Evolutionary conservation across 2,329 filamentous ascomycete genomes (phyloP).

Genomic region (Gyromitra esculenta): DNA sequence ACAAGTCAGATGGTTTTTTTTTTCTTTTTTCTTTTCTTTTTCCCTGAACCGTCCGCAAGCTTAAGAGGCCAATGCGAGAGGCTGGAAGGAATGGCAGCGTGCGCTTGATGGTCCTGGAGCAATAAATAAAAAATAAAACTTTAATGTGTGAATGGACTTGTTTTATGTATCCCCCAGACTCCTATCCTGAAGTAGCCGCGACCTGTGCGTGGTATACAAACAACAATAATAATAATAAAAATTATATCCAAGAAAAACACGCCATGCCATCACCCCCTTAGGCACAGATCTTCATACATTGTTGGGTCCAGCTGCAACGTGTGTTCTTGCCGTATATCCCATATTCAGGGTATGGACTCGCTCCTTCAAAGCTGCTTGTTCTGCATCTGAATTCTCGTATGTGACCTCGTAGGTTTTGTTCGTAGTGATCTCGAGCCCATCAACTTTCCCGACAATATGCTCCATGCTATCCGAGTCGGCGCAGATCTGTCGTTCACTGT

Average conservation of each 20-base stretch:
- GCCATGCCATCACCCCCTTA: neutral
- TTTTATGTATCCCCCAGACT: slow-evolving; percentile 8
- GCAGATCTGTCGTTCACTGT: slow-evolving; percentile 34
- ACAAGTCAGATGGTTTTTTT: neutral
- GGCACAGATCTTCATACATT: slow-evolving; percentile 7
- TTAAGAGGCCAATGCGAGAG: neutral
- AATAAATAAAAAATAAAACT: neutral
- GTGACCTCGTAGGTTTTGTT: slow-evolving; percentile 45
- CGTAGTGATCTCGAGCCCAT: slow-evolving; percentile 35
- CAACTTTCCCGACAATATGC: slow-evolving; percentile 36
- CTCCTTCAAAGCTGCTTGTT: slow-evolving; percentile 6
- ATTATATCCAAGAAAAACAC: slow-evolving; percentile 18
- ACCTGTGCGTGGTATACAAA: slow-evolving; percentile 3
- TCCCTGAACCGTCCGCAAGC: neutral
- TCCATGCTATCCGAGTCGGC: slow-evolving; percentile 40
- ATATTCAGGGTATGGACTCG: slow-evolving; percentile 25
- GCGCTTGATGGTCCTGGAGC: neutral
- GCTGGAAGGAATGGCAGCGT: too few relatives aligned
- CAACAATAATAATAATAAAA: slow-evolving; percentile 18
- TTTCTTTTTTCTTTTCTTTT: neutral
- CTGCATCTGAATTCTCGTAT: slow-evolving; percentile 26
- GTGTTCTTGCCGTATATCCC: slow-evolving; percentile 21
- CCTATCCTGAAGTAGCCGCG: neutral
- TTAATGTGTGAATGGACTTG: neutral
- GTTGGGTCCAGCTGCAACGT: neutral